Evolutionary conservation across 2,329 filamentous ascomycete genomes (phyloP).

Genomic region (Talaromyces marneffei): DNA sequence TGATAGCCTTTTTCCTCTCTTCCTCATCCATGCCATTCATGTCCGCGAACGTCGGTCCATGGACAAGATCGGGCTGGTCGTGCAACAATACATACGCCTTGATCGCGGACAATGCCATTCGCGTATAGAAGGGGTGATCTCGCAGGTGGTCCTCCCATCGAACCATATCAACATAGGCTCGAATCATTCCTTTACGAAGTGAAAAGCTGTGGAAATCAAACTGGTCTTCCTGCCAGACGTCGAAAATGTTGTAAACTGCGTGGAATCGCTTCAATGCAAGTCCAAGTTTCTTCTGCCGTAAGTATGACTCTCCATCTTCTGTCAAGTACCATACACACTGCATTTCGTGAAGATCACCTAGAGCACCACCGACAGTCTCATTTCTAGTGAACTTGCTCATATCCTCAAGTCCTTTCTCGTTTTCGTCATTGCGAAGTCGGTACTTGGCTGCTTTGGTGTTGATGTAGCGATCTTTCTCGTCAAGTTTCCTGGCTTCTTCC

Average conservation of each 20-base stretch:
- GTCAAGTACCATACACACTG: constrained; percentile 96
- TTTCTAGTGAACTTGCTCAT: constrained; percentile 93
- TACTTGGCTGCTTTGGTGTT: constrained; percentile 99
- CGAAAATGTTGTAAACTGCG: constrained; percentile 84
- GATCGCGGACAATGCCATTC: constrained; percentile 75
- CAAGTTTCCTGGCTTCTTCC: constrained; percentile 78
- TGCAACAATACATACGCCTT: constrained; percentile 72
- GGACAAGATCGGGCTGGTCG: constrained; percentile 64
- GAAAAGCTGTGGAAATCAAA: constrained; percentile 99
- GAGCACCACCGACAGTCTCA: constrained; percentile 77
- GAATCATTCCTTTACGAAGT: constrained; percentile 89
- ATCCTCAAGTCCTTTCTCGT: constrained; percentile 75
- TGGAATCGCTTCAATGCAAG: constrained; percentile 91
- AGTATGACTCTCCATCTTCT: constrained; percentile 86
- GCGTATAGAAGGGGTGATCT: constrained; percentile 87
- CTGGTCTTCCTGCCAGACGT: constrained; percentile 96
- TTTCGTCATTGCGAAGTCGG: constrained; percentile 85
- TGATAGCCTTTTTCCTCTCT: constrained; percentile 78
- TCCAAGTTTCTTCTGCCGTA: constrained; percentile 73
- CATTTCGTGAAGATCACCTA: constrained; percentile 94
- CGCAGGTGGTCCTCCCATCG: constrained; percentile 89
- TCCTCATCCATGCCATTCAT: constrained; percentile 47
- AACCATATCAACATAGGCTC: constrained; percentile 93
- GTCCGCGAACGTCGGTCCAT: constrained; percentile 55
- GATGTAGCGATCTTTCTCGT: constrained; percentile 90